Conservation (phyloP, 768 basidiomycete genomes). For the Lyophyllum atratum region DNA sequence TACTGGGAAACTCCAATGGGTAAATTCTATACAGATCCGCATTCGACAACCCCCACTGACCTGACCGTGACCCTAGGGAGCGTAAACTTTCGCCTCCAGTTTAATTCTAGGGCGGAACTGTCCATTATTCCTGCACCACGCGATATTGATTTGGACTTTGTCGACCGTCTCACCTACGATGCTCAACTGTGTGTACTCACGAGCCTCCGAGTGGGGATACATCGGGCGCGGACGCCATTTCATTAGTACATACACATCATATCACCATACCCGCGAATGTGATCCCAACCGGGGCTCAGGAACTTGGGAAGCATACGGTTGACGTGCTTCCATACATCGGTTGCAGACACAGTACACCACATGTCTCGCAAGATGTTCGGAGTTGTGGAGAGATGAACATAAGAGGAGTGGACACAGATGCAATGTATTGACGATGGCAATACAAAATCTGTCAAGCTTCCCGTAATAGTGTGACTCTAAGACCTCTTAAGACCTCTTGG, state of each 20-base stretch:
- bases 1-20: constrained; percentile 44
- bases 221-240: neutral
- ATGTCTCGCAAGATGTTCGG: neutral
- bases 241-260: neutral
- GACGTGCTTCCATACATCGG: too few relatives aligned
- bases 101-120: neutral
- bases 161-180: neutral
- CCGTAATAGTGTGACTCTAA: too few relatives aligned
- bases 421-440: too few relatives aligned
- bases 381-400: neutral
- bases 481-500: too few relatives aligned
- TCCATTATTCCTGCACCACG: neutral
- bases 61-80: constrained; percentile 10
- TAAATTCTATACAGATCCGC: constrained; percentile 13
- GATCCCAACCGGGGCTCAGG: neutral
- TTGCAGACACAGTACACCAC: too few relatives aligned
- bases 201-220: too few relatives aligned
- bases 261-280: too few relatives aligned
- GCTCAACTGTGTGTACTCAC: neutral
- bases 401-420: too few relatives aligned
- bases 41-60: neutral
- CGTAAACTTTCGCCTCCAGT: constrained; percentile 20
- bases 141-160: neutral
- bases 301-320: neutral
- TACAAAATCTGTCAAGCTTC: too few relatives aligned